A percentile compares a stretch with the other conserved stretches of the same genome.
Evolutionary conservation across 768 basidiomycete genomes (phyloP).

Genomic region (Boletus rubescentipes): DNA sequence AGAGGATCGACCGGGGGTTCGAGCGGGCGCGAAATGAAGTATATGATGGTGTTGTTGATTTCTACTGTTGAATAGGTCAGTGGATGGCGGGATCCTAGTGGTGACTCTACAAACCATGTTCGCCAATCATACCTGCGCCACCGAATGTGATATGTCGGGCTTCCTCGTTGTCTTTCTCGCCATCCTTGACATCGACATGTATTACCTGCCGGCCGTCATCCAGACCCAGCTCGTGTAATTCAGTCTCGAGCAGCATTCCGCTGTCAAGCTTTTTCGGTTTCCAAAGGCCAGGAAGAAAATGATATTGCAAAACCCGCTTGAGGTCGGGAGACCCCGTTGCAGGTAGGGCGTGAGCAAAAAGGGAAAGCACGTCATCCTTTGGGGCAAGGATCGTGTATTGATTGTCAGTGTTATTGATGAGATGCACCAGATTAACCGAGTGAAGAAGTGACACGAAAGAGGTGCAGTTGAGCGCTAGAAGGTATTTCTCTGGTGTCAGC

Average conservation of each 20-base stretch:
- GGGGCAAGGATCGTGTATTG: constrained; percentile 91
- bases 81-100: not conserved
- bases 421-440: constrained; percentile 67
- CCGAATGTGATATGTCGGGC: constrained; percentile 72
- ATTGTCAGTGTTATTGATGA: constrained; percentile 68
- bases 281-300: constrained; percentile 87
- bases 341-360: constrained; percentile 57
- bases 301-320: constrained; percentile 76
- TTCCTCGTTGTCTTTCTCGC: constrained; percentile 45
- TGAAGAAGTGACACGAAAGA: constrained; percentile 87
- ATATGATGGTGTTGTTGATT: constrained; percentile 78
- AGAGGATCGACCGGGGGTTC: constrained; percentile 80
- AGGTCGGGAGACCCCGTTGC: constrained; percentile 66
- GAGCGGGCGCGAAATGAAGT: constrained; percentile 83
- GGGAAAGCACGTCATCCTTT: constrained; percentile 74
- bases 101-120: constrained; percentile 55
- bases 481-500: constrained; percentile 92
- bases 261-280: constrained; percentile 65
- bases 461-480: constrained; percentile 89
- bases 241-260: constrained; percentile 78
- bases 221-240: constrained; percentile 69
- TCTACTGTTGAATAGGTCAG: constrained; percentile 48
- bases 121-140: constrained; percentile 76
- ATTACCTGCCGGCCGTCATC: constrained; percentile 70
- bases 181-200: constrained; percentile 56